These are phyloP conservation scores for Grosmannia huntii DNA, from an alignment of 2,329 filamentous ascomycete species.

Conservation along the genomic window DNA sequence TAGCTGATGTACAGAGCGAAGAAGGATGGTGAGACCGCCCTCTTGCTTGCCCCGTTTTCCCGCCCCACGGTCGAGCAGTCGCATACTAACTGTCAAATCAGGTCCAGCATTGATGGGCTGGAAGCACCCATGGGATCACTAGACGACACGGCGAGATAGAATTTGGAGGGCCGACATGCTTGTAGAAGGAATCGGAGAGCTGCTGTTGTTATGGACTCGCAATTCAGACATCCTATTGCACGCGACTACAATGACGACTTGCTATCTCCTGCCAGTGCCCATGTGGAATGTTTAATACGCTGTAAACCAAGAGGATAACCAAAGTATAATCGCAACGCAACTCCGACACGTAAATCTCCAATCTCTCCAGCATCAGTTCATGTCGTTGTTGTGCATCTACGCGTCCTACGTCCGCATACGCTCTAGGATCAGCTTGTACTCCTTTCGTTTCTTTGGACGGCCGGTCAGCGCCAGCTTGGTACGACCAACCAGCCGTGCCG, in stretches of 20 bases:
- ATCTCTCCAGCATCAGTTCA: no score
- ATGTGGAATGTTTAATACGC: no score
- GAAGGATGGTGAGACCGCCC: slow-evolving; percentile 59
- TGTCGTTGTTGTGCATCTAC: background rate
- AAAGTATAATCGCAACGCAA: no score
- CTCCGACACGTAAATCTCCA: no score
- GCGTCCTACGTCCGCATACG: slow-evolving; percentile 35
- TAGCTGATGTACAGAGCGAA: slow-evolving; percentile 93
- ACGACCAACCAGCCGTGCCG: slow-evolving; percentile 56
- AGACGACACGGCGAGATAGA: slow-evolving; percentile 19
- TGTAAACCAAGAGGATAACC: no score
- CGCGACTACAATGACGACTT: no score
- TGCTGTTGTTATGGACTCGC: background rate
- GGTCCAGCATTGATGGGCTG: slow-evolving; percentile 71
- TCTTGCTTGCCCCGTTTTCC: background rate
- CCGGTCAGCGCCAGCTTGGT: slow-evolving; percentile 44
- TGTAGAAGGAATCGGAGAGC: background rate
- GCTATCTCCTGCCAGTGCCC: no score
- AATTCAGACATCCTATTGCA: background rate
- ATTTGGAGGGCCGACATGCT: background rate
- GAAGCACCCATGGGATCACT: slow-evolving; percentile 97
- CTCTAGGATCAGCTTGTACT: slow-evolving; percentile 74
- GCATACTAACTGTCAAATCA: slow-evolving; percentile 17
- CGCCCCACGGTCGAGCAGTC: background rate
- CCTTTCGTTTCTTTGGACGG: slow-evolving; percentile 64